Percentiles rank a stretch among this genome's conserved stretches.
Evolutionary conservation across 164 flowering plant genomes (phyloP).

Genomic region (Paratinospora sagittata): DNA sequence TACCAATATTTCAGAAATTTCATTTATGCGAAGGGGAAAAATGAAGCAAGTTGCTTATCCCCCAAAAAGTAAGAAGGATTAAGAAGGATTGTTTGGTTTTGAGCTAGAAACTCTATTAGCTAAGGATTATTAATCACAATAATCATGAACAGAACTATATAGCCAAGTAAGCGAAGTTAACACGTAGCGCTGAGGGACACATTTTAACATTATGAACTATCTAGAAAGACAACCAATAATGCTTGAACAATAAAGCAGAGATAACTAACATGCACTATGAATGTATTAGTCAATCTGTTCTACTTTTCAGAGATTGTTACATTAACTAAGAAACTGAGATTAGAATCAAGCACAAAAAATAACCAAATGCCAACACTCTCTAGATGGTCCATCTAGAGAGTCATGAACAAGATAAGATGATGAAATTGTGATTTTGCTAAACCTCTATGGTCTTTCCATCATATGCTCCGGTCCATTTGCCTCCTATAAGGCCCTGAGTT

Average conservation of each 20-base stretch:
- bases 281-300: too few relatives aligned
- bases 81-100: not conserved
- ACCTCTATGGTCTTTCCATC: conserved; percentile 76
- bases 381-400: not conserved
- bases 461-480: conserved; percentile 82
- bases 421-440: not conserved
- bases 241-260: too few relatives aligned
- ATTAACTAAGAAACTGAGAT: not conserved
- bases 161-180: not conserved
- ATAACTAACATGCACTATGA: too few relatives aligned
- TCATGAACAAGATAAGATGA: not conserved
- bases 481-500: conserved; percentile 77
- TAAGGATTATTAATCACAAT: not conserved
- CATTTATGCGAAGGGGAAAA: too few relatives aligned
- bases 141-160: not conserved
- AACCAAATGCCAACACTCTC: not conserved
- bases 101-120: not conserved
- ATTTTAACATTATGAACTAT: too few relatives aligned
- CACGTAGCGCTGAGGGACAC: not conserved
- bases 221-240: too few relatives aligned
- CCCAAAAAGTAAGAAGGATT: too few relatives aligned
- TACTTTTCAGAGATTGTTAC: not conserved
- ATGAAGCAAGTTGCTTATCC: too few relatives aligned
- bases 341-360: not conserved
- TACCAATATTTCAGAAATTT: not conserved